Conservation (phyloP, 148 eudicot genomes). For the Simmondsia chinensis region DNA sequence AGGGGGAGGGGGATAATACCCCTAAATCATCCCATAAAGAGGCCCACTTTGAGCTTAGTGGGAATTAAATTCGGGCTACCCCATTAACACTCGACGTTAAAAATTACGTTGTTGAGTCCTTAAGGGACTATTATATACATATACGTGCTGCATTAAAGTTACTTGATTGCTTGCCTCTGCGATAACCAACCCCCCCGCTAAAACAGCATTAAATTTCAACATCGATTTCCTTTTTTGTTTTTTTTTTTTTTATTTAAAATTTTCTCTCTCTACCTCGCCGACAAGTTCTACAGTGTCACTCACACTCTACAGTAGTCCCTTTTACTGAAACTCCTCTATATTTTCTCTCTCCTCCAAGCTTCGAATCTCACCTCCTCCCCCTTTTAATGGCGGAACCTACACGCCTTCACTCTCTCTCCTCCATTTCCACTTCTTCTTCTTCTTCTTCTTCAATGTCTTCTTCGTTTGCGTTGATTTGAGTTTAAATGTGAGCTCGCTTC, state of each 20-base stretch:
- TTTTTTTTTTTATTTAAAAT: constrained; percentile 1
- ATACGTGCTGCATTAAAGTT: no score
- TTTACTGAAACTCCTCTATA: neutral
- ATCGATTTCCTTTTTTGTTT: constrained; percentile 3
- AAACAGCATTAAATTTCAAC: no score
- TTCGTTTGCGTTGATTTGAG: no score
- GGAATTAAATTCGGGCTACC: no score
- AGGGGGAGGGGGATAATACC: no score
- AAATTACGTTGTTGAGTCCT: no score
- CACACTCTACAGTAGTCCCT: constrained; percentile 6
- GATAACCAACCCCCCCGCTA: no score
- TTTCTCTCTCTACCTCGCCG: constrained; percentile 25
- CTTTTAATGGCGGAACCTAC: constrained; percentile 19
- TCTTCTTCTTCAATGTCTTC: constrained; percentile 7
- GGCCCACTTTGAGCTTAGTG: no score
- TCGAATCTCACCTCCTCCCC: constrained; percentile 3
- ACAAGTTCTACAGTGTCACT: constrained; percentile 17
- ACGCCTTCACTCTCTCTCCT: constrained; percentile 1
- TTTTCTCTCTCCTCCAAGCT: constrained; percentile 12
- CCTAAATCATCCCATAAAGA: no score
- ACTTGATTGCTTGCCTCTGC: no score
- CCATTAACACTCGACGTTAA: no score
- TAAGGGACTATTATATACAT: no score
- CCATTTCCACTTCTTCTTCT: constrained; percentile 2
- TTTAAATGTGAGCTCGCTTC: neutral